These are phyloP conservation scores for Rubus idaeus DNA, from an alignment of 306 rosid species.

Conservation along the genomic window DNA sequence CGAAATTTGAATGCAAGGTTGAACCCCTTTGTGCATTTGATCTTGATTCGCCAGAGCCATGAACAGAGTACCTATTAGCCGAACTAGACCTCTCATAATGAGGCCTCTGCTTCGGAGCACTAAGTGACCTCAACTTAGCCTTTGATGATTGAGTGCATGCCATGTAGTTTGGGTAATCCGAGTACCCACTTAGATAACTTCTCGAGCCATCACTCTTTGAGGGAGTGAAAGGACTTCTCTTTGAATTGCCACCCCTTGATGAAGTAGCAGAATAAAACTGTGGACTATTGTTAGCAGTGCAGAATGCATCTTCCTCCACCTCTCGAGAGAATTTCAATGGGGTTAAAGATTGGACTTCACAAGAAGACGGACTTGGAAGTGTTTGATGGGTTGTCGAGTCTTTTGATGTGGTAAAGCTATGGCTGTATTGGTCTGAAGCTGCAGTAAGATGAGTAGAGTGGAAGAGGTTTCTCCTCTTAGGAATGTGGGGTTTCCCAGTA, in stretches of 20 bases:
- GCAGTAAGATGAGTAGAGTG: conserved; percentile 33
- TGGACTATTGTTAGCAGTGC: conserved; percentile 63
- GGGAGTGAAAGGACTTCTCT: conserved; percentile 70
- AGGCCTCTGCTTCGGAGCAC: conserved; percentile 80
- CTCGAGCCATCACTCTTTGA: conserved; percentile 62
- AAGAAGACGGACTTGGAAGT: conserved; percentile 44
- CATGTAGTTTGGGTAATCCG: conserved; percentile 78
- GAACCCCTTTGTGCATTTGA: conserved; percentile 39
- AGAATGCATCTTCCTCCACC: conserved; percentile 58
- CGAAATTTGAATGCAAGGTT: conserved; percentile 53
- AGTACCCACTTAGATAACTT: conserved; percentile 50
- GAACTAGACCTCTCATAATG: conserved; percentile 60
- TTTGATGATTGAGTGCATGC: conserved; percentile 74
- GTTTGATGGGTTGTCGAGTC: conserved; percentile 56
- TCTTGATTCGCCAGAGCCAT: conserved; percentile 41
- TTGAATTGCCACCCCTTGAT: conserved; percentile 49
- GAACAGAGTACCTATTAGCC: conserved; percentile 46
- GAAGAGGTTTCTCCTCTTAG: conserved; percentile 50
- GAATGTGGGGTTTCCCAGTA: conserved; percentile 38
- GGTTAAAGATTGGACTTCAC: conserved; percentile 47
- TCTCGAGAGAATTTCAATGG: conserved; percentile 40
- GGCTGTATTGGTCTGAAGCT: conserved; percentile 43
- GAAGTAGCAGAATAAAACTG: conserved; percentile 54
- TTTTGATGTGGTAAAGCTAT: conserved; percentile 50
- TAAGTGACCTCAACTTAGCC: conserved; percentile 68